Evolutionary conservation across 1,284 basidiomycete genomes (phyloP).

Genomic region (Porodaedalea pini): DNA sequence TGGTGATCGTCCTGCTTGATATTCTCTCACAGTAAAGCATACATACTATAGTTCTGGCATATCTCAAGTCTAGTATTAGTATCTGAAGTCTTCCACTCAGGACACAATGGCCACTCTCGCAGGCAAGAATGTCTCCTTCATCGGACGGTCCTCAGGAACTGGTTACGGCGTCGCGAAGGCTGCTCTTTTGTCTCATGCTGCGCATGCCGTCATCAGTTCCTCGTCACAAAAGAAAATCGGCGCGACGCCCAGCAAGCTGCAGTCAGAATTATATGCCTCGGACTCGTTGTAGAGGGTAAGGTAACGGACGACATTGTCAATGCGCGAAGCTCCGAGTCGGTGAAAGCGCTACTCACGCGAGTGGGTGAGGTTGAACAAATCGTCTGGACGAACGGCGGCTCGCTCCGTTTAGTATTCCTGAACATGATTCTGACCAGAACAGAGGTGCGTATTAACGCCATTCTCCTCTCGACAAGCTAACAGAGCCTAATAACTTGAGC

Average conservation of each 20-base stretch:
- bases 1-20: no score
- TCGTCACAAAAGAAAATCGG: conserved; percentile 16
- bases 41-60: no score
- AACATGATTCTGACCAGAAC: conserved; percentile 11
- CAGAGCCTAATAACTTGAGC: no score
- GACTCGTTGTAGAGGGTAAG: neutral
- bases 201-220: conserved; percentile 20
- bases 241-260: conserved; percentile 2
- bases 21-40: no score
- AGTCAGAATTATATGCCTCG: neutral
- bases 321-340: conserved; percentile 1
- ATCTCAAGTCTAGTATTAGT: no score
- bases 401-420: conserved; percentile 3
- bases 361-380: conserved; percentile 23
- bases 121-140: conserved; percentile 19
- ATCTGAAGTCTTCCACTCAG: no score
- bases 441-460: conserved; percentile 17
- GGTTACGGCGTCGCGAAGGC: conserved; percentile 21
- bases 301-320: conserved; percentile 18
- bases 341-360: conserved; percentile 15
- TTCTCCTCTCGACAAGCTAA: neutral
- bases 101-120: conserved; percentile 7
- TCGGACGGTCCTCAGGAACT: conserved; percentile 22
- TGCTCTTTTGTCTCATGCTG: conserved; percentile 17
- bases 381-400: conserved; percentile 22